Evolutionary conservation across 495 filamentous ascomycete species (phyloP), one percentile per base, ranked within the genome.

Genomic region (Talaromyces trachyspermus): DNA sequence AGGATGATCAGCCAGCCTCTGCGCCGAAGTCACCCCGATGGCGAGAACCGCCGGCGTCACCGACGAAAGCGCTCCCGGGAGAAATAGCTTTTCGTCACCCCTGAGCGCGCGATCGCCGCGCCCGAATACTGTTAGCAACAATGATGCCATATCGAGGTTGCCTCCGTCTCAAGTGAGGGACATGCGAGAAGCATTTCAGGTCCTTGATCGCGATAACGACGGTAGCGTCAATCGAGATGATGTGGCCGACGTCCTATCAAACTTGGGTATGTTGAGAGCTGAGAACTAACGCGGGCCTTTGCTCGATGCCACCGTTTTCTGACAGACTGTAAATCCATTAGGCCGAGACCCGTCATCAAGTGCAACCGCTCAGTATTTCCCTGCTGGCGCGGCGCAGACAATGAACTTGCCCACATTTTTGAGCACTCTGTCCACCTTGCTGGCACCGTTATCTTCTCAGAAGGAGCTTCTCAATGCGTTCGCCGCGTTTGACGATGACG

Each of bases 401-500:
- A 80, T 94, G 54, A 89, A 85, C 40, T 80, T 98, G 32, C 84
- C 90, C 1, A 74, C 80, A 2, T 98, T 91, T 59, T 73, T 98
- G 12, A 86, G 84, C 52, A 82, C 79, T 6, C 71, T 97, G 5
- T 83, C 88, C 0, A 68, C 74, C 7, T 72, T 86, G 1, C 68
- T 97, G 14, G 76, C 78, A 1, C 75, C 79, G 0, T 68, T 96
- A 14, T 88, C 84, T 0, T 79, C 83, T 2, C 78, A 78, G 9
- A 72, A 17, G n/a, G 92, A 98, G 51, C 76, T 98, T 0, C 55
- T 84, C 2, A 88, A 86, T 5, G 92, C 94, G 0, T 88, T 98
- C 51, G 85, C 86, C 8, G 94, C 94, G 0, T 98, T 98, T 54
- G 92, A 98, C 56, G 86, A 94, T 51, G 88, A 94, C 53, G 92